Base-by-base conservation (phyloP, 1,139 yeast species). In the Blastobotrys indianensis region DNA sequence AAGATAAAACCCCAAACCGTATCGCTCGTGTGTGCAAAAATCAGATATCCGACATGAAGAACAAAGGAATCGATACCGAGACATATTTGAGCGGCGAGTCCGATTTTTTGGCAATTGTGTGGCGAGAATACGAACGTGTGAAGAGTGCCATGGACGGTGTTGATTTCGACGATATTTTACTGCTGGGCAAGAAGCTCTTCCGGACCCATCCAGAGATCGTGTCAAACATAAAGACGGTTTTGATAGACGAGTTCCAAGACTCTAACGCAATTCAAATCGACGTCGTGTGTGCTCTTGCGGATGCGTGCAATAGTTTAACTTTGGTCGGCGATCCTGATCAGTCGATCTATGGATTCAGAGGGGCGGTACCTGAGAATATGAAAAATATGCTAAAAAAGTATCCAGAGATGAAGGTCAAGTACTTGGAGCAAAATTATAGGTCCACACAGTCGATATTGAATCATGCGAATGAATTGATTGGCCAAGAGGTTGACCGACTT, bases 261-360 rank as follows among this genome's bases (percentile, higher is more conserved):
- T 88, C 97, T 0, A 87, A 85, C 55, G 72, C 72, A 28, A 73
- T 86, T 17, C 97, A 92, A 60, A 69, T 87, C 50, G 76, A 77
- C 45, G 68, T 92, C 40, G 75, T 86, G 73, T 75, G 74, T 51
- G 68, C 71, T 16, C 73, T 90, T 53, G 80, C 86, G 0, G 62
- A 65, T 13, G 66, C 67, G 4, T 62, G 65, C 38, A 56, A 56
- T 16, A 82, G 82, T 51, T 72, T 90, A 7, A 85, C 97, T 0
- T 79, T 88, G 1, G 97, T 92, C 0, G 98, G 98, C 1, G 98
- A 92, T 58, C 95, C 97, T 0, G 97, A 92, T 64, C 97, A 92
- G 63, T 82, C 95, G 59, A 92, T 92, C 28, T 92, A 92, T 61
- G 87, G 82, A 0, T 90, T 90, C 55, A 71, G 98, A 51, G 80